Evolutionary conservation across 805 yeast genomes (phyloP), one percentile per base, ranked within the genome.

Genomic region (Sungouiella thailandica): DNA sequence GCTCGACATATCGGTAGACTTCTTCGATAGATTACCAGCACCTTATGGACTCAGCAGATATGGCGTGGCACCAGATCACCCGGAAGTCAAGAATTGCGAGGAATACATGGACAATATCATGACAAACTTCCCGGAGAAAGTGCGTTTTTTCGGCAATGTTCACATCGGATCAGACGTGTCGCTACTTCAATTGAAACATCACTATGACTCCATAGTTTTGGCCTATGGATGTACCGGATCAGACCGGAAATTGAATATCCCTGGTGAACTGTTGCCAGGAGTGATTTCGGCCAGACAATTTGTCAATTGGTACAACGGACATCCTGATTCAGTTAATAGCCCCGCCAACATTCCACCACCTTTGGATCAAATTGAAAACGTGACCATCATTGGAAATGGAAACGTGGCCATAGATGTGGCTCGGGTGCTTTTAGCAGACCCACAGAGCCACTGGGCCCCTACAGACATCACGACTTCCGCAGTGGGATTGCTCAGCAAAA

Each of bases 51-150:
- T 93, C 22, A 79, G 89, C 26, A 62, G 99, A 23, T 89, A 75
- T 53, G 99, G 99, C 1, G 97, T 93, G n/a, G 97, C 98, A 0
- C 99, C 99, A 2, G 99, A 93, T 59, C 97, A 93, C 58, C 96
- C 96, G 0, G 97, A 93, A 50, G 97, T 93, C 20, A 90, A 89
- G 55, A 79, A 79, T 39, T 83, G 93, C 48, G 65, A 80, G 55
- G 83, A 83, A 13, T 79, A 88, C 33, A 82, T 93, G 52, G 72
- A 70, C 7, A 78, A 80, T 27, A 39, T 64, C 23, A 60, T 65
- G 66, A 23, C 23, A 5, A 46, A 49, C 15, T 50, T 37, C 32
- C 37, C 37, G 8, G 61, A 52, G 12, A 34, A 28, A 6, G 65
- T 45, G 48, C 62, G 51, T 24, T 88, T 82, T 49, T 66, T 72